A percentile compares a stretch with the other conserved stretches of the same genome.
Conservation (phyloP, 164 flowering plant species). For the Vitis rupestris region DNA sequence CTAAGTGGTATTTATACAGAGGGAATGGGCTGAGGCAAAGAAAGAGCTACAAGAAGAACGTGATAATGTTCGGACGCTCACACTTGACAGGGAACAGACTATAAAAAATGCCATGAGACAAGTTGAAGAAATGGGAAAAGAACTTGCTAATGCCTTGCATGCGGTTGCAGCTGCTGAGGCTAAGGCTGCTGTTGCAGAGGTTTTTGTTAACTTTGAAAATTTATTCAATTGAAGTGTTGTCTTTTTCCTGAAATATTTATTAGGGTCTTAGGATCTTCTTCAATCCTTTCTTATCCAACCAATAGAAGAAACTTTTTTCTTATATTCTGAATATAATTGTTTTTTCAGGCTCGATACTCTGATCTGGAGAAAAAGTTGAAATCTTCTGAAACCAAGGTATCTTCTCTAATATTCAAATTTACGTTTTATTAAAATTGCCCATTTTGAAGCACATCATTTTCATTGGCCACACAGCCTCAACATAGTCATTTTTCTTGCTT, state of each 20-base stretch:
- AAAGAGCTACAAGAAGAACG: slow-evolving; percentile 85
- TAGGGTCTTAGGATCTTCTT: too few species aligned
- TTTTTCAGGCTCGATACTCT: slow-evolving; percentile 57
- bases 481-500: too few species aligned
- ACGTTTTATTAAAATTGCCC: too few species aligned
- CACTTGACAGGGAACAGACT: slow-evolving; percentile 62
- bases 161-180: slow-evolving; percentile 68
- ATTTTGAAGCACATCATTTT: too few species aligned
- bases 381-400: slow-evolving; percentile 38
- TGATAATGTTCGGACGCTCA: slow-evolving; percentile 54
- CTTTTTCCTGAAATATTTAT: not conserved
- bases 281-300: too few species aligned
- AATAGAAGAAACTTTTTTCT: too few species aligned
- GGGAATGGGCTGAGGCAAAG: slow-evolving; percentile 93
- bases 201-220: slow-evolving; percentile 13
- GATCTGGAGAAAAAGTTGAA: slow-evolving; percentile 64
- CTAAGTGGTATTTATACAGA: slow-evolving; percentile 35
- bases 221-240: not conserved
- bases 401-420: too few species aligned
- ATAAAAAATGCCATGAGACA: slow-evolving; percentile 62
- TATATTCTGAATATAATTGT: not conserved
- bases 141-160: slow-evolving; percentile 58
- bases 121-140: slow-evolving; percentile 71
- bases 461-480: too few species aligned
- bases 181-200: slow-evolving; percentile 86